Base-by-base conservation (phyloP, 2,329 filamentous ascomycete species). In the Claviceps quebecensis region DNA sequence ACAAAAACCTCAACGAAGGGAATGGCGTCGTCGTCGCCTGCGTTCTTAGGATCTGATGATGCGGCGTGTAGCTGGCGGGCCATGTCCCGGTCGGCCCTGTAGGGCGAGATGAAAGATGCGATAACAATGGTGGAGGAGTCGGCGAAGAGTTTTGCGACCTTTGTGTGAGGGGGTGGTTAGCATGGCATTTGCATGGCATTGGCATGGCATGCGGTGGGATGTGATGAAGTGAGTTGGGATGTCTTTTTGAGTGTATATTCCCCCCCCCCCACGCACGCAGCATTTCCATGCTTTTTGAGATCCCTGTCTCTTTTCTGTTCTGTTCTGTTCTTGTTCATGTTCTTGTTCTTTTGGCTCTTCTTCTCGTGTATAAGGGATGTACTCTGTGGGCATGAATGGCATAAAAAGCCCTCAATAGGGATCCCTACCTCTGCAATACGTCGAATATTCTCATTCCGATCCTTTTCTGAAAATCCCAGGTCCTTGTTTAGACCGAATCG, bases 401-500 rank as follows among this genome's bases (percentile, higher is more conserved):
- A 40, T n/a, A n/a, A 40, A 11, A n/a, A 40, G 38, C 8, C 7
- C 7, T 17, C 7, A 34, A 14, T 8, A 17, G 1, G 17, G 7
- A 22, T 5, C 8, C 17, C 13, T 56, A 77, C 76, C 76, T 98
- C 91, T 51, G 87, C 88, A 63, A 98, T 96, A 57, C 93, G 83
- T 55, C 93, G 83, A 66, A 98, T 98, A 74, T 98, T 98, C 77
- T 98, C 93, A 66, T 91, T 94, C 60, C 93, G 83, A 74, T 96
- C 90, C 65, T 82, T 81, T 65, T 95, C 91, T 57, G 81, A 86
- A 75, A 97, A 98, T 16, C 91, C 91, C 11, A 98, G 79, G 73
- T 97, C 91, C 72, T 94, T 95, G 81, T 97, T 98, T 59, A 98
- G 78, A 16, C 93, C 93, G 73, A 97, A 96, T 55, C 93, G 91